These are phyloP conservation scores for Chlamydomonas schloesseri DNA, from an alignment of 139 green algal genomes.

Conservation along the genomic window DNA sequence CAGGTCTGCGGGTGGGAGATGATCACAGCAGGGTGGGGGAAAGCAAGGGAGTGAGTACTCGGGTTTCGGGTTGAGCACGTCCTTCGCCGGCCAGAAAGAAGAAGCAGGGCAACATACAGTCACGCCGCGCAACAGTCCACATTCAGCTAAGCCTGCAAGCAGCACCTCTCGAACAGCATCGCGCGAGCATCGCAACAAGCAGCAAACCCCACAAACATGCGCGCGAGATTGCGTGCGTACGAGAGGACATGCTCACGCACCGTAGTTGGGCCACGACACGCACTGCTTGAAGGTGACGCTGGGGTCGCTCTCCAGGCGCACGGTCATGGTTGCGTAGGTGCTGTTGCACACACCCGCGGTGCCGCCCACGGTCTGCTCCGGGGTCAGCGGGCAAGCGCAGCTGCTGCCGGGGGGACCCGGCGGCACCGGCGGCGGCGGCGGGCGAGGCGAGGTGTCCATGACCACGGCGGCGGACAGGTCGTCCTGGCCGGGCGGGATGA, in stretches of 20 bases:
- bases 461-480: constrained; percentile 51
- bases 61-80: too few relatives aligned
- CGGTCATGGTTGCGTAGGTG: not conserved
- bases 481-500: constrained; percentile 48
- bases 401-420: not conserved
- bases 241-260: too few relatives aligned
- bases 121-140: too few relatives aligned
- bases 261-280: constrained; percentile 1
- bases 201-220: too few relatives aligned
- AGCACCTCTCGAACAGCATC: too few relatives aligned
- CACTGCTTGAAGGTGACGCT: not conserved
- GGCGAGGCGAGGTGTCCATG: not conserved
- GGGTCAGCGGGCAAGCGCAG: constrained; percentile 2
- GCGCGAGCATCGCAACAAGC: too few relatives aligned
- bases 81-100: too few relatives aligned
- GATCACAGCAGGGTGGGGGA: too few relatives aligned
- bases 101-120: too few relatives aligned
- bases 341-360: not conserved
- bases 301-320: not conserved
- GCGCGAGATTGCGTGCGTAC: too few relatives aligned
- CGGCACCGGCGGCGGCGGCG: constrained; percentile 23
- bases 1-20: constrained; percentile 15
- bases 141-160: too few relatives aligned
- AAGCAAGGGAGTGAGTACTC: too few relatives aligned
- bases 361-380: not conserved